Percentiles rank a stretch among this genome's conserved stretches.
Evolutionary conservation across 2,329 filamentous ascomycete genomes (phyloP).

Genomic region (Epichloe uncinata): DNA sequence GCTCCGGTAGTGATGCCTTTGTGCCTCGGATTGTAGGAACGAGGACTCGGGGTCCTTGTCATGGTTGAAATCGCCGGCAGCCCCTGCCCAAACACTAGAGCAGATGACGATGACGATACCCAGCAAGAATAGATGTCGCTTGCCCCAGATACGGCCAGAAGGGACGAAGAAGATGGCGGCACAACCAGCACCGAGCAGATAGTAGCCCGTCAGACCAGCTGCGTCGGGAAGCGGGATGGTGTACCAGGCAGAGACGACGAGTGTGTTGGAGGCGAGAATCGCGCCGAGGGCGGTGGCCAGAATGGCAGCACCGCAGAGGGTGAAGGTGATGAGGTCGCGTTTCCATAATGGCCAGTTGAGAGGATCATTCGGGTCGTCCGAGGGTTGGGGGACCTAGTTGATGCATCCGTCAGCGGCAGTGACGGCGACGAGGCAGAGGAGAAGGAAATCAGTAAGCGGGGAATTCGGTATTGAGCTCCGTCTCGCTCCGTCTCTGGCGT

Average conservation of each 20-base stretch:
- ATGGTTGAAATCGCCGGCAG: conserved; percentile 32
- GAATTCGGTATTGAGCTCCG: neutral
- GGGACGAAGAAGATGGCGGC: conserved; percentile 79
- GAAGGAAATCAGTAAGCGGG: too few species aligned
- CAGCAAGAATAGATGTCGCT: conserved; percentile 74
- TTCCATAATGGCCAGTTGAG: conserved; percentile 76
- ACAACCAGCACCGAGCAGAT: conserved; percentile 68
- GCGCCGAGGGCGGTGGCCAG: conserved; percentile 76
- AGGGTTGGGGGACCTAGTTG: conserved; percentile 61
- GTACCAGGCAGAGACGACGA: conserved; percentile 61
- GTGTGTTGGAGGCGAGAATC: conserved; percentile 76
- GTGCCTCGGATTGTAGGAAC: neutral
- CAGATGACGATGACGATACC: conserved; percentile 61
- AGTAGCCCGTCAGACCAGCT: conserved; percentile 76
- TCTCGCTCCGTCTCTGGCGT: neutral
- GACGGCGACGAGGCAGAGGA: neutral
- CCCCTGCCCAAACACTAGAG: conserved; percentile 68
- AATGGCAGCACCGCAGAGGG: conserved; percentile 68
- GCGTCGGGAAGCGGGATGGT: conserved; percentile 54
- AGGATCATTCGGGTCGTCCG: conserved; percentile 81
- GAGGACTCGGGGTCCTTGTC: neutral
- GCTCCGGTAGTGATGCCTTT: conserved; percentile 45
- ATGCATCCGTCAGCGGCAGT: neutral
- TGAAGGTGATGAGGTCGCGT: conserved; percentile 65
- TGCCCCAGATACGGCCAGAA: conserved; percentile 81